phyloP scores from a whole-genome alignment of 176 grass and related monocot species.

The Olyra latifolia region DNA sequence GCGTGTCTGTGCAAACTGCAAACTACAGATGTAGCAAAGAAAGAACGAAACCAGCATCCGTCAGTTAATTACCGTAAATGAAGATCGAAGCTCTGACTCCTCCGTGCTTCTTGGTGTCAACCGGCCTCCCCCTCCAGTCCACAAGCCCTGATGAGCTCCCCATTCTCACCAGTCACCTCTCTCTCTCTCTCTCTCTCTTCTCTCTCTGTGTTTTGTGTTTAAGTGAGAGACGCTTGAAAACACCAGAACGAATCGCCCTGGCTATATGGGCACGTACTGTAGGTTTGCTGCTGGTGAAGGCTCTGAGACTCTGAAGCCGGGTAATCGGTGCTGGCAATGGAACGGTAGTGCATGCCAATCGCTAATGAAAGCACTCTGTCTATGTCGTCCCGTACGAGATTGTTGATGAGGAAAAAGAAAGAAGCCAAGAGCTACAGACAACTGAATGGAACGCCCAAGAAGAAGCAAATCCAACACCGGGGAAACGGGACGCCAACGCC shows the following conservation, averaged over 20 bases:
- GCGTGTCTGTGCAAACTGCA: neutral
- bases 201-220: neutral
- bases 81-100: constrained; percentile 37
- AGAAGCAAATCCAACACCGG: neutral
- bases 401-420: neutral
- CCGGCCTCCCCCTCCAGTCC: constrained; percentile 30
- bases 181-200: neutral
- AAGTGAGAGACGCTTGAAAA: neutral
- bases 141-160: constrained; percentile 23
- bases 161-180: neutral
- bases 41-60: neutral
- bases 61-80: constrained; percentile 8
- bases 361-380: neutral
- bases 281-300: neutral
- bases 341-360: neutral
- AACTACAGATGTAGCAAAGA: neutral
- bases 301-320: neutral
- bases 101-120: constrained; percentile 30
- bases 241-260: neutral
- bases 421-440: neutral
- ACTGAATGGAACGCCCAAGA: neutral
- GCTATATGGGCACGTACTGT: neutral
- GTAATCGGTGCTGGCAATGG: neutral
- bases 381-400: neutral
- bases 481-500: neutral